Base-by-base conservation (phyloP, 352 stramenopile species). In the Pythium monospermum region DNA sequence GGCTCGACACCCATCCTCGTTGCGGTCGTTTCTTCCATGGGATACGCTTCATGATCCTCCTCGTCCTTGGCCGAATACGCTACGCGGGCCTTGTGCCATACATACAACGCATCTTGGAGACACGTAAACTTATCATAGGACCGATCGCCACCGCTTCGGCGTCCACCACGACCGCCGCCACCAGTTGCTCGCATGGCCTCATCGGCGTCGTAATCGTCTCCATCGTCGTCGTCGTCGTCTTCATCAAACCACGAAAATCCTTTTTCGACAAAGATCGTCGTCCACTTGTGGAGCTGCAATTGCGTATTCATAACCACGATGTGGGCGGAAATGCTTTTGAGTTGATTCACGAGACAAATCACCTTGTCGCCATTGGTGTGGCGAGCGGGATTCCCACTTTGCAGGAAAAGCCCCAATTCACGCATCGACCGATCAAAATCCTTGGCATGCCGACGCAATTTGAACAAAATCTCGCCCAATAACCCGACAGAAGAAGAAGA, bases 71-170 rank as follows among this genome's bases (percentile, higher is more conserved):
- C 65, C 22, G 74, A 75, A 51, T 91, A 91, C 38, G 76, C 36
- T 27, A 91, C 50, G 3, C 57, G 69, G 26, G 69, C 46, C 11
- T 83, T 76, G 42, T 91, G 80, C 80, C 80, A 91, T 44, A 88
- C 72, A 18, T 69, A 73, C 30, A 91, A 51, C 4, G 76, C 80
- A 36, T 91, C 80, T 59, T 91, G 80, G 10, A 91, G 64, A 55
- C 80, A 91, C 12, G 80, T 91, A 30, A 88, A 91, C 43, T 86
- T 87, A 65, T 91, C 79, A 50, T 91, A 91, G 6, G 77, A 87
- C 41, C 71, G 68, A 22, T 82, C 71, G 6, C 46, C 47, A 33
- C 73, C 53, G 13, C 30, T 8, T 13, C 30, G 7, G 13, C 8
- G 8, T 13, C 30, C 30, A 13, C 8, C 7, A 13, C 30, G 30